Percentiles rank a stretch among this genome's conserved stretches.
phyloP scores from a whole-genome alignment of 495 filamentous ascomycete species.

The Lindgomyces ingoldianus region DNA sequence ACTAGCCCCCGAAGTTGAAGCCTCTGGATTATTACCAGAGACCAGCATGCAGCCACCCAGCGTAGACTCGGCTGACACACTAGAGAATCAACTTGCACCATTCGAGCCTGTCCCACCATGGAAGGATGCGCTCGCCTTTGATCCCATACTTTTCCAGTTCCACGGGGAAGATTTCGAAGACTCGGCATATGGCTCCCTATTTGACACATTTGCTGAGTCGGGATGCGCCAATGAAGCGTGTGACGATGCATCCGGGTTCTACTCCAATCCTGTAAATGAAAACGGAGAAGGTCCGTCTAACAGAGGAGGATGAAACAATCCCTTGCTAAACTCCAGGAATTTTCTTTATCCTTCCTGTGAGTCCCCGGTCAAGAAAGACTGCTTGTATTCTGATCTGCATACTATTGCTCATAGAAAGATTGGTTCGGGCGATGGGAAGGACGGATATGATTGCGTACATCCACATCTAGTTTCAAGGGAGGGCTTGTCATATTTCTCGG shows the following conservation, averaged over 20 bases:
- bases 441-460: background rate
- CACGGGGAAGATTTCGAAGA: background rate
- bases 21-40: background rate
- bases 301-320: background rate
- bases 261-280: background rate
- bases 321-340: background rate
- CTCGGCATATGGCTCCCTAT: constrained; percentile 8
- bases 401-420: background rate
- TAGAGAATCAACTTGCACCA: constrained; percentile 1
- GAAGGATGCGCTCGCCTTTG: background rate
- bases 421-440: background rate
- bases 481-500: no score
- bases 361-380: no score
- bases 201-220: background rate
- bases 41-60: no score
- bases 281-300: constrained; percentile 11
- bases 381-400: no score
- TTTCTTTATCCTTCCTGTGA: background rate
- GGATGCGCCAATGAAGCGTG: background rate
- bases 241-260: background rate
- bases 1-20: background rate
- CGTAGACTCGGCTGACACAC: background rate
- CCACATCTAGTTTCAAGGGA: no score
- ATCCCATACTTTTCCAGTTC: constrained; percentile 14
- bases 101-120: constrained; percentile 1